Base-by-base conservation (phyloP, 257 asterid species). In the Dorcoceras hygrometricum region DNA sequence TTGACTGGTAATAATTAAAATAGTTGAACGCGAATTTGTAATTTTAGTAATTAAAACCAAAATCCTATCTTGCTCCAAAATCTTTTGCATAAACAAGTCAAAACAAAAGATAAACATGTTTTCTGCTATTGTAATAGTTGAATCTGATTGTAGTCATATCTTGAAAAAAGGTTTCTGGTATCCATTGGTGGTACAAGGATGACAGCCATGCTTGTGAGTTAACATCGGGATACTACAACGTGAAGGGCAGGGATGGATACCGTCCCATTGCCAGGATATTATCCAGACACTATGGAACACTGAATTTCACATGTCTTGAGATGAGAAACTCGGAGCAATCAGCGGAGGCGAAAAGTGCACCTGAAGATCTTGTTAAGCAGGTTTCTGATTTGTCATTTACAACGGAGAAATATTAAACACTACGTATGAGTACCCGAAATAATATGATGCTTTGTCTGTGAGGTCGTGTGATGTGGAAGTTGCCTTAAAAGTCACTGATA, bases 121-220 rank as follows among this genome's bases (percentile, higher is more conserved):
- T 2, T 46, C 2, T 2, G 39, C 10, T 24, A 8, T 43, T 31
- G 1, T 5, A 31, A 36, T 66, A 23, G 23, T 27, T 9, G 0
- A 24, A 25, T 23, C 66, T 2, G 4, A 32, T 58, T 25, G 11
- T 18, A 65, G 19, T 57, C 36, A 8, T 19, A 57, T 62, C 57
- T 57, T 6, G 36, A 10, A 25, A 59, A 65, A 71, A 90, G 96
- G 86, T 90, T 48, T 80, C 96, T 22, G 95, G 95, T 14, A 83
- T 86, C 68, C 90, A 88, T 64, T 90, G 97, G 97, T 90, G 96
- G 97, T 90, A 84, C 76, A 71, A 53, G 25, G 88, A 90, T 57
- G 78, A 83, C 22, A 86, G 92, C 24, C 97, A 88, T 16, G 97
- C 97, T 6, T 83, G 96, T 8, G 97, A 90, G 80, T 57, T 90